phyloP scores from a whole-genome alignment of 2,329 filamentous ascomycete genomes.

The Diaporthe velutina region DNA sequence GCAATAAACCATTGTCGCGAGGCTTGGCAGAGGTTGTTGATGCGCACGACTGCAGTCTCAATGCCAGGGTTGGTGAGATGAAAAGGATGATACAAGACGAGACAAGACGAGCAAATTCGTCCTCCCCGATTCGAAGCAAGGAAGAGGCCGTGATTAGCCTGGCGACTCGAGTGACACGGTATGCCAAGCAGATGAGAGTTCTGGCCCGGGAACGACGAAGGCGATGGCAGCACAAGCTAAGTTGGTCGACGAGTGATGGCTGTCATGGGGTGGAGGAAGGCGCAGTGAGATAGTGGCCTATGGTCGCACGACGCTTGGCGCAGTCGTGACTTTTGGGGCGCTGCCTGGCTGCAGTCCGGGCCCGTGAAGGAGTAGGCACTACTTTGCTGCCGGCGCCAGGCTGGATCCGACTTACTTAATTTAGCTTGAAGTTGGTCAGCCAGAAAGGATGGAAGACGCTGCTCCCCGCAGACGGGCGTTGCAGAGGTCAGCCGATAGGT shows the following conservation, averaged over 20 bases:
- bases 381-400: constrained; percentile 1
- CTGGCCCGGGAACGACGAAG: not conserved
- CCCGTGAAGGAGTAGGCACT: constrained; percentile 11
- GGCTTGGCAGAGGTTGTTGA: not conserved
- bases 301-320: constrained; percentile 22
- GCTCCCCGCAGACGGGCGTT: not conserved
- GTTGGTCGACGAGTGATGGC: not conserved
- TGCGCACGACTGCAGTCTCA: not conserved
- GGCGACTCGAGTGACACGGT: not conserved
- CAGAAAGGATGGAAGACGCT: constrained; percentile 6
- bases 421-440: constrained; percentile 22
- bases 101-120: not conserved
- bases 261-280: not conserved
- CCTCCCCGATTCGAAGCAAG: not conserved
- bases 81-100: constrained; percentile 21
- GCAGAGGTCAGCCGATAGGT: constrained; percentile 13
- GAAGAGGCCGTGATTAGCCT: not conserved
- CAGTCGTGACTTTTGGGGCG: not conserved
- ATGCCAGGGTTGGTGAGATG: not conserved
- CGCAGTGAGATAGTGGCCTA: constrained; percentile 10
- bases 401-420: constrained; percentile 25
- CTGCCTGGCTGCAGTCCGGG: constrained; percentile 4
- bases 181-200: not conserved
- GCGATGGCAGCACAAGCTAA: constrained; percentile 8
- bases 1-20: constrained; percentile 34